phyloP scores from a whole-genome alignment of 2,329 filamentous ascomycete species.

The Epichloe scottii region DNA sequence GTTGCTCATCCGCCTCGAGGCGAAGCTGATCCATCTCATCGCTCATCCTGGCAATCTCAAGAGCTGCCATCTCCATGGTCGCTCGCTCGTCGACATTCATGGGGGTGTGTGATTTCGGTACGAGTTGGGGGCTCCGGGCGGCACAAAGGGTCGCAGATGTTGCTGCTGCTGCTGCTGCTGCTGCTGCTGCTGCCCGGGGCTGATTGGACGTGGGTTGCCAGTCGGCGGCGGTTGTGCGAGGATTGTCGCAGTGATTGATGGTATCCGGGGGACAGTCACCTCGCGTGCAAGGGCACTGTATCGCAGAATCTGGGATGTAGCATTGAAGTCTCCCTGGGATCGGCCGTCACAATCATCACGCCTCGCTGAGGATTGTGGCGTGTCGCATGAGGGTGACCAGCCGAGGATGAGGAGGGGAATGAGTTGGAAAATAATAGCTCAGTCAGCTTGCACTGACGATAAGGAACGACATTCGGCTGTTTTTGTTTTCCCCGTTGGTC shows the following conservation, averaged over 20 bases:
- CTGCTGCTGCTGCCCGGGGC: conserved; percentile 18
- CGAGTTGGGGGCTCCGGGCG: conserved; percentile 20
- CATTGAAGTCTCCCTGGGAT: conserved; percentile 92
- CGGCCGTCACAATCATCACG: conserved; percentile 93
- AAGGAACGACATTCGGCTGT: conserved; percentile 64
- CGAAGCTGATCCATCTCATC: conserved; percentile 63
- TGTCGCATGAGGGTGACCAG: conserved; percentile 22
- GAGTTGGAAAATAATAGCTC: conserved; percentile 82
- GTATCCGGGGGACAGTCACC: conserved; percentile 80
- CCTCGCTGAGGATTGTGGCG: conserved; percentile 68
- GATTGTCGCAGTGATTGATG: conserved; percentile 67
- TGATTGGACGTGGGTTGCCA: conserved; percentile 14
- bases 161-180: conserved; percentile 18
- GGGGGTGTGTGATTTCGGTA: conserved; percentile 28
- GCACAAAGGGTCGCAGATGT: conserved; percentile 27
- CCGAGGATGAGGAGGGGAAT: conserved; percentile 50
- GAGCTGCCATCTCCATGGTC: conserved; percentile 70
- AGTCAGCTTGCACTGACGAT: conserved; percentile 74
- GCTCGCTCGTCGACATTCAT: conserved; percentile 40
- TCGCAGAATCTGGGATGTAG: conserved; percentile 87
- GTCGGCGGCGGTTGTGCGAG: conserved; percentile 23
- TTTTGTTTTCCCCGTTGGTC: too few species aligned
- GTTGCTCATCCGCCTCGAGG: conserved; percentile 56
- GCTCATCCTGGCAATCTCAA: conserved; percentile 67
- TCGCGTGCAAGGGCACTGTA: conserved; percentile 90